Conservation (phyloP, 2,329 filamentous ascomycete genomes). For the Emericellopsis atlantica region DNA sequence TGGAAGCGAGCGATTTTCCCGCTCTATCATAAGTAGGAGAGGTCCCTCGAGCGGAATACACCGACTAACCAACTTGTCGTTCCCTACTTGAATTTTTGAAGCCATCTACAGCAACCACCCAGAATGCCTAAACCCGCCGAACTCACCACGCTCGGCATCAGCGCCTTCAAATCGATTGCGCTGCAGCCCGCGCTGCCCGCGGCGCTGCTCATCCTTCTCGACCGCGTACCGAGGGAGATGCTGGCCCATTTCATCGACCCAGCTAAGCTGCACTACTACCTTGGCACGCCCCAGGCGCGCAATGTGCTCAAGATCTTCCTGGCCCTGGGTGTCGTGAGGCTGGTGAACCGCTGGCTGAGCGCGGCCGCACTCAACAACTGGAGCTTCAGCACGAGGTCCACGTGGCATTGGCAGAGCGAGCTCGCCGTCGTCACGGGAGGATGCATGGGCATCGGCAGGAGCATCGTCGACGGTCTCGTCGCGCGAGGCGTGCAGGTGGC, state of each 20-base stretch:
- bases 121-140: not conserved
- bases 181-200: conserved; percentile 1
- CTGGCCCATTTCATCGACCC: conserved; percentile 13
- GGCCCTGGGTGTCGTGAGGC: conserved; percentile 3
- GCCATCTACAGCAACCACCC: not conserved
- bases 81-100: too few relatives aligned
- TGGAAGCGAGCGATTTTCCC: too few relatives aligned
- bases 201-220: conserved; percentile 10
- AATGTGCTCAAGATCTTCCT: conserved; percentile 4
- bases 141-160: not conserved
- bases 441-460: conserved; percentile 54
- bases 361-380: conserved; percentile 5
- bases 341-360: conserved; percentile 6
- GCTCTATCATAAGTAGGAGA: too few relatives aligned
- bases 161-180: not conserved
- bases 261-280: not conserved
- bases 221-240: conserved; percentile 23
- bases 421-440: conserved; percentile 62
- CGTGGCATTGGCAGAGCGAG: conserved; percentile 9
- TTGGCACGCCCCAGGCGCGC: not conserved
- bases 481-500: conserved; percentile 51
- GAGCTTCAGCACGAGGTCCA: conserved; percentile 1
- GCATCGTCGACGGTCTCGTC: conserved; percentile 46
- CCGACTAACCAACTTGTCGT: too few relatives aligned
- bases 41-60: too few relatives aligned